Evolutionary conservation across 2,329 filamentous ascomycete genomes (phyloP).

Genomic region (Botrytis byssoidea): DNA sequence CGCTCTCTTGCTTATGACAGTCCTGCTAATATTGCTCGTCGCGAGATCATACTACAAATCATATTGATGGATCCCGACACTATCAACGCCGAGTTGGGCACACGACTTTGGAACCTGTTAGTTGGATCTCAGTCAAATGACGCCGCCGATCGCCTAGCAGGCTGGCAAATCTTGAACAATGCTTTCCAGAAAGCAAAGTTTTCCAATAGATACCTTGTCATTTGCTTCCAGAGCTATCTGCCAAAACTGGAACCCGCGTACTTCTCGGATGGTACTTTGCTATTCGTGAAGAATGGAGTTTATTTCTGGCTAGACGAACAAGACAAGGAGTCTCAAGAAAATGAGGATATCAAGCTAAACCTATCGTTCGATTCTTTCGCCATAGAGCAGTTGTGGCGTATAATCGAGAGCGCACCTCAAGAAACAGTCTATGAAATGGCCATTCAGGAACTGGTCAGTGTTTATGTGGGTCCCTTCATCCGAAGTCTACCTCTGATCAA

Average conservation of each 20-base stretch:
- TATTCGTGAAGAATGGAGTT: slow-evolving; percentile 58
- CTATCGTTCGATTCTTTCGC: slow-evolving; percentile 52
- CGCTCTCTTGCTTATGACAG: slow-evolving; percentile 40
- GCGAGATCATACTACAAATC: slow-evolving; percentile 57
- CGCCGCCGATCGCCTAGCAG: slow-evolving; percentile 59
- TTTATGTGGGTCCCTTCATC: slow-evolving; percentile 63
- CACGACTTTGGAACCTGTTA: slow-evolving; percentile 68
- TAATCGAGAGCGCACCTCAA: slow-evolving; percentile 69
- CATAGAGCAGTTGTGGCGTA: slow-evolving; percentile 76
- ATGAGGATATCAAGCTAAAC: slow-evolving; percentile 47
- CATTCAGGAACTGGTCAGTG: slow-evolving; percentile 67
- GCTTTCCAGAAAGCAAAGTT: slow-evolving; percentile 45
- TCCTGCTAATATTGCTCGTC: slow-evolving; percentile 51
- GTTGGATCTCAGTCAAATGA: slow-evolving; percentile 63
- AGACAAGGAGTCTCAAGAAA: slow-evolving; percentile 41
- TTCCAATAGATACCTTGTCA: slow-evolving; percentile 55
- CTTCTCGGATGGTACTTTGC: slow-evolving; percentile 60
- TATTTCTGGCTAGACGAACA: slow-evolving; percentile 50
- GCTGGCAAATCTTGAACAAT: slow-evolving; percentile 65
- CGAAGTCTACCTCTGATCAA: slow-evolving; percentile 49
- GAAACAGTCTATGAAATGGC: slow-evolving; percentile 64
- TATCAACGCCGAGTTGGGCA: slow-evolving; percentile 61
- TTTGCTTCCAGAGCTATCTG: slow-evolving; percentile 56
- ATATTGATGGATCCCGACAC: slow-evolving; percentile 60
- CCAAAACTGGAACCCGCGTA: slow-evolving; percentile 55